Conservation (phyloP, 2,329 filamentous ascomycete genomes). For the Mycosphaerelloides madeirae region DNA sequence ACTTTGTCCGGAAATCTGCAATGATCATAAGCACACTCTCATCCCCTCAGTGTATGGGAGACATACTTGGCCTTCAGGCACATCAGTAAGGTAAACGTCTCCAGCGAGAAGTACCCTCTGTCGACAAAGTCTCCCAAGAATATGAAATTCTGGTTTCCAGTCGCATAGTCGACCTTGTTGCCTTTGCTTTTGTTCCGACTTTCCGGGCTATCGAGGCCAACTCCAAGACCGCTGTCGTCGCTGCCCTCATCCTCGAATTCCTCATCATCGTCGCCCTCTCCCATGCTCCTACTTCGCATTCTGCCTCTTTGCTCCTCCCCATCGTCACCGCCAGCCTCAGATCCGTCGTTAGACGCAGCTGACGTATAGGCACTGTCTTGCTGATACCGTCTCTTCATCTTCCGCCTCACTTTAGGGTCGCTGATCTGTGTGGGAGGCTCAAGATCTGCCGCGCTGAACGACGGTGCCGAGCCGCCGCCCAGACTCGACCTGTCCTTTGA, state of each 20-base stretch:
- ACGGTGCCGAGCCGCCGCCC: constrained; percentile 34
- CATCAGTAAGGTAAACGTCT: constrained; percentile 68
- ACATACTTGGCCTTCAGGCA: constrained; percentile 65
- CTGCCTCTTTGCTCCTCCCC: constrained; percentile 41
- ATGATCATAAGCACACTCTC: neutral
- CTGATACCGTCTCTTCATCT: constrained; percentile 61
- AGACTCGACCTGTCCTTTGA: constrained; percentile 15
- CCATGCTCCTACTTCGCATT: constrained; percentile 33
- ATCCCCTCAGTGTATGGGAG: neutral
- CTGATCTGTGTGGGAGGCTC: constrained; percentile 87
- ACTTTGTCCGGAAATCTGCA: constrained; percentile 65
- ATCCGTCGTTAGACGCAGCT: constrained; percentile 41
- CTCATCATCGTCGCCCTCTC: constrained; percentile 24
- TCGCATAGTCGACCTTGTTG: constrained; percentile 37
- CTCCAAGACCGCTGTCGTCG: constrained; percentile 46
- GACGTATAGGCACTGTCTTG: constrained; percentile 51
- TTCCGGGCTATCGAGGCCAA: constrained; percentile 36
- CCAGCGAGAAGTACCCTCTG: constrained; percentile 67
- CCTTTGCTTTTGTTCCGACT: constrained; percentile 36
- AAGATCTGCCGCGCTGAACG: constrained; percentile 86
- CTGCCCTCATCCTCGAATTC: constrained; percentile 43
- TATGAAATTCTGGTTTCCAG: constrained; percentile 64
- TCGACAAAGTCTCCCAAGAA: constrained; percentile 72
- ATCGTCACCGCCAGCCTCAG: constrained; percentile 36
- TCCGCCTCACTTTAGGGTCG: constrained; percentile 79